Percentiles rank a stretch among this genome's conserved stretches.
Evolutionary conservation across 257 asterid genomes (phyloP).

Genomic region (Thymus quinquecostatus): DNA sequence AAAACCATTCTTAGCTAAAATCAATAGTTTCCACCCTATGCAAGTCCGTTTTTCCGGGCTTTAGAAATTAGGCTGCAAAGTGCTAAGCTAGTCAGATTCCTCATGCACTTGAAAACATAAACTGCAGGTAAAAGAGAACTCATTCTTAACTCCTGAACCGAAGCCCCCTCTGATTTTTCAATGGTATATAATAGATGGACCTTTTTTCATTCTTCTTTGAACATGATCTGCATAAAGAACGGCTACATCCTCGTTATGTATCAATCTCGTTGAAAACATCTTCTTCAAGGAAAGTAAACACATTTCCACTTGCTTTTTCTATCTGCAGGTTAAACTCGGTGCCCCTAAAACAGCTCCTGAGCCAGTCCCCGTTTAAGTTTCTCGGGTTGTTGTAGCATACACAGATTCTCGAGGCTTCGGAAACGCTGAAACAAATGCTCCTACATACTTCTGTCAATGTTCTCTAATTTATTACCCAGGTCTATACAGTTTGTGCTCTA

Average conservation of each 20-base stretch:
- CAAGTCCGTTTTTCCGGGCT: slow-evolving; percentile 14
- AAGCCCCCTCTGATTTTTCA: slow-evolving; percentile 59
- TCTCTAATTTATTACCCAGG: slow-evolving; percentile 7
- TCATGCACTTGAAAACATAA: slow-evolving; percentile 44
- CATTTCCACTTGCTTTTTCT: slow-evolving; percentile 19
- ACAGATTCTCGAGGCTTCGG: slow-evolving; percentile 20
- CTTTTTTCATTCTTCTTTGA: slow-evolving; percentile 21
- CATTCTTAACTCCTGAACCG: slow-evolving; percentile 65
- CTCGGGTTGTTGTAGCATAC: slow-evolving; percentile 25
- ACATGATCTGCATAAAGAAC: slow-evolving; percentile 27
- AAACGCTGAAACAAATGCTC: slow-evolving; percentile 14
- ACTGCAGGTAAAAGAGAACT: slow-evolving; percentile 57
- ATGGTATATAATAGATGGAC: slow-evolving; percentile 59
- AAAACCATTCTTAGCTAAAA: slow-evolving; percentile 10
- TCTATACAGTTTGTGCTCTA: slow-evolving; percentile 1
- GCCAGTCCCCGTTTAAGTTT: slow-evolving; percentile 66
- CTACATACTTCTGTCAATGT: slow-evolving; percentile 3
- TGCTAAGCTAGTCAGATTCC: slow-evolving; percentile 36
- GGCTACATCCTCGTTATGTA: slow-evolving; percentile 25
- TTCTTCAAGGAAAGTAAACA: slow-evolving; percentile 7
- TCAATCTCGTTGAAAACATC: slow-evolving; percentile 1
- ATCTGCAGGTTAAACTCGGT: slow-evolving; percentile 67
- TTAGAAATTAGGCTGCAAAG: slow-evolving; percentile 32
- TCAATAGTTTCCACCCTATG: slow-evolving; percentile 25
- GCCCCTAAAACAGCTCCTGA: slow-evolving; percentile 58